Conservation (phyloP, 768 basidiomycete genomes). For the Auricularia heimuer region DNA sequence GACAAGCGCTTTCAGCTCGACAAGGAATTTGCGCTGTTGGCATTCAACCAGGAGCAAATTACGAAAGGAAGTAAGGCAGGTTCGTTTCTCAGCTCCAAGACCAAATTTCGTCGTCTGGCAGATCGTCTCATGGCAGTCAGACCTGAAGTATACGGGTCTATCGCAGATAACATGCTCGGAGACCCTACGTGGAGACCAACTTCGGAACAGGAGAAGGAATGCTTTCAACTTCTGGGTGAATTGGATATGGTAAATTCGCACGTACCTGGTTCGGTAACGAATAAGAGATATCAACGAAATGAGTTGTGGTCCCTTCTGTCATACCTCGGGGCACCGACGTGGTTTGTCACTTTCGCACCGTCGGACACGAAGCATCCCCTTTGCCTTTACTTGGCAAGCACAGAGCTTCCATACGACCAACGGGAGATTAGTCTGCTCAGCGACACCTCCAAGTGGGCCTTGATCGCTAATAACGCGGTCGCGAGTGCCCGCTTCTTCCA, state of each 20-base stretch:
- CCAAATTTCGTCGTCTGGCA: slow-evolving; percentile 18
- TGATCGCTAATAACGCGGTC: not conserved
- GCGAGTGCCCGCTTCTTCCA: slow-evolving; percentile 7
- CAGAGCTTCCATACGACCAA: slow-evolving; percentile 14
- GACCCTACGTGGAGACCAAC: not conserved
- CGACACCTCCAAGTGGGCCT: slow-evolving; percentile 1
- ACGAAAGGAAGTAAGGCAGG: slow-evolving; percentile 19
- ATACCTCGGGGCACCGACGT: slow-evolving; percentile 6
- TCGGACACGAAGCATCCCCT: slow-evolving; percentile 24
- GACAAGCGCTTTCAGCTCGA: slow-evolving; percentile 34
- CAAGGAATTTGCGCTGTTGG: slow-evolving; percentile 26
- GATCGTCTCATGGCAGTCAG: slow-evolving; percentile 22
- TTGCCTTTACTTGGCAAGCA: slow-evolving; percentile 24
- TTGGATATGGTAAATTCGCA: not conserved
- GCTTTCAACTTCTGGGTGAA: not conserved
- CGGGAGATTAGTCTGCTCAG: slow-evolving; percentile 1
- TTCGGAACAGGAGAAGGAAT: not conserved
- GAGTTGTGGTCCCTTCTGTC: not conserved
- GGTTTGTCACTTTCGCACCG: slow-evolving; percentile 28
- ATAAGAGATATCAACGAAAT: slow-evolving; percentile 17
- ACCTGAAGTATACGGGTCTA: slow-evolving; percentile 23
- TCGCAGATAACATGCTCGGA: slow-evolving; percentile 27
- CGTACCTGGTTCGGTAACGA: slow-evolving; percentile 16
- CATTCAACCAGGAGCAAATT: slow-evolving; percentile 32
- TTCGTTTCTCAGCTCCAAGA: slow-evolving; percentile 20